A percentile compares a stretch with the other conserved stretches of the same genome.
These are phyloP conservation scores for Flaveria sonorensis DNA, from an alignment of 129 eudicot species.

Conservation along the genomic window DNA sequence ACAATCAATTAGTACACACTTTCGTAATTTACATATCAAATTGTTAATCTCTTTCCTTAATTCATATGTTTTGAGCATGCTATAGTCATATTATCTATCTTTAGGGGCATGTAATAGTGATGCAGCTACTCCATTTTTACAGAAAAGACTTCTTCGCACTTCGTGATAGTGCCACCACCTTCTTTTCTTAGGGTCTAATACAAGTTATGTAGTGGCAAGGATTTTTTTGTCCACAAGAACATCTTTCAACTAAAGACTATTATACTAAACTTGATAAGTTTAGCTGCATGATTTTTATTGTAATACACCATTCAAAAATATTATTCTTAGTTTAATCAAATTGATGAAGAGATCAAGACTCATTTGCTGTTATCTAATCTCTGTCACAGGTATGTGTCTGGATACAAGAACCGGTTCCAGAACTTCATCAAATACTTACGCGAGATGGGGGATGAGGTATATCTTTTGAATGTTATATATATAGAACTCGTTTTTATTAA, in stretches of 20 bases:
- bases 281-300: not conserved
- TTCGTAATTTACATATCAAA: not conserved
- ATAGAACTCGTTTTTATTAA: not conserved
- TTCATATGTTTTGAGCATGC: not conserved
- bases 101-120: not conserved
- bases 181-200: not conserved
- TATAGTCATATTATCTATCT: not conserved
- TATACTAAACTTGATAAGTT: not conserved
- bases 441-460: constrained; percentile 99
- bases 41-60: not conserved
- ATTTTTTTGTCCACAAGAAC: not conserved
- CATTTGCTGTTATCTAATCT: constrained; percentile 23
- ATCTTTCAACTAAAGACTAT: constrained; percentile 3
- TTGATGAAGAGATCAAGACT: constrained; percentile 14
- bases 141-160: constrained; percentile 10
- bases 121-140: not conserved
- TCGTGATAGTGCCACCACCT: constrained; percentile 11
- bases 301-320: constrained; percentile 6
- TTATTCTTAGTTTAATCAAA: constrained; percentile 14
- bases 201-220: not conserved
- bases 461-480: not conserved
- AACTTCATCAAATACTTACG: constrained; percentile 89
- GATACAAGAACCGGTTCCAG: constrained; percentile 94
- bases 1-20: not conserved
- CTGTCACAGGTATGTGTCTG: constrained; percentile 81